Evolutionary conservation across 2,329 filamentous ascomycete species (phyloP), one percentile per base, ranked within the genome.

Genomic region (Beauveria sp.): DNA sequence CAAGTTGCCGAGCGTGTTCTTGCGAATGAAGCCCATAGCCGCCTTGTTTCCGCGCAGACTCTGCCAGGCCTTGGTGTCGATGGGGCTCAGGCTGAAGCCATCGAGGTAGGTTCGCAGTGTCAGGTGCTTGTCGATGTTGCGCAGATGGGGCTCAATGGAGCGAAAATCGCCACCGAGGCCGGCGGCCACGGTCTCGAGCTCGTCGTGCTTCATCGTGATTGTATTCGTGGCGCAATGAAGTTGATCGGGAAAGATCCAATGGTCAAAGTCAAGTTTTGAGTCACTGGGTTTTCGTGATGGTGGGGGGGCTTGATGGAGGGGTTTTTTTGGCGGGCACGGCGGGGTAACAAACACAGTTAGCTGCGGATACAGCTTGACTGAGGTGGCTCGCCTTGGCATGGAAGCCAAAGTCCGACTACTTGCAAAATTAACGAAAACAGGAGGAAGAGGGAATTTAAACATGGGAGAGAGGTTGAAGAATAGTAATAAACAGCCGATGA

Each of bases 81-180:
- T 81, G 48, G 91, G 85, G 62, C 88, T 88, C 55, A 95, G 80
- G 28, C 80, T 80, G 79, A 96, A 93, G 64, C 92, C 92, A 57
- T 90, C 85, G 67, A 97, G 82, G 76, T 95, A 95, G 16, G 90
- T 91, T 69, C 93, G 88, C 38, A 97, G 85, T 4, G 88, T 91
- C 64, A 98, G 83, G 78, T 96, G 89, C 73, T 90, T 90, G 75
- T 97, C 91, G 65, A 97, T 86, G 67, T 89, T 86, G 68, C 83
- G 80, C 61, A 96, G 83, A 63, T 87, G 81, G 28, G 85, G 83
- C 71, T 95, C 90, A 66, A 93, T 86, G 63, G 88, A 80, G 77
- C 95, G 96, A 78, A 96, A 95, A 75, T 96, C 91, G 45, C 79
- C 80, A 63, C 77, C 74, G 64, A 86, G 76, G 67, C 78, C 77